Conservation (phyloP, 352 stramenopile genomes). For the Saprolegnia parasitica region DNA sequence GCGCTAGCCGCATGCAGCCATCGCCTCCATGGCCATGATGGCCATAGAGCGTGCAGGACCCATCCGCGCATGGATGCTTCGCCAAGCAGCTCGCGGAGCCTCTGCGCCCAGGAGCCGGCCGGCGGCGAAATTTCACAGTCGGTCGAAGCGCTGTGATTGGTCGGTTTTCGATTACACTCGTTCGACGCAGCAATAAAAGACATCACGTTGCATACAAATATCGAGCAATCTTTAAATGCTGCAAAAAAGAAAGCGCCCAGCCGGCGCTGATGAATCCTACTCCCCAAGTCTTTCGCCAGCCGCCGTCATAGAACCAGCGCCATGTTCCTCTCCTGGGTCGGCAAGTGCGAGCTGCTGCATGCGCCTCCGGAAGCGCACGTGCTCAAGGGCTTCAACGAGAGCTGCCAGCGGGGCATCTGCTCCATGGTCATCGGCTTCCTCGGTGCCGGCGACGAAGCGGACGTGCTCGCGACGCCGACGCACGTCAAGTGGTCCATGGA, state of each 20-base stretch:
- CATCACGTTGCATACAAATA: neutral
- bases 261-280: too few relatives aligned
- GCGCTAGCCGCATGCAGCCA: too few relatives aligned
- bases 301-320: conserved; percentile 6
- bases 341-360: conserved; percentile 82
- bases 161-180: too few relatives aligned
- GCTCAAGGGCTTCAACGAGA: conserved; percentile 85
- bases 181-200: too few relatives aligned
- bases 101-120: too few relatives aligned
- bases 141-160: too few relatives aligned
- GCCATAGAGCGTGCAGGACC: too few relatives aligned
- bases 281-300: neutral
- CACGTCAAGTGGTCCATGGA: conserved; percentile 86
- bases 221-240: neutral
- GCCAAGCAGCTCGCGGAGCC: too few relatives aligned
- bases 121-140: too few relatives aligned
- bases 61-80: too few relatives aligned
- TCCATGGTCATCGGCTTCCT: conserved; percentile 74
- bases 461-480: conserved; percentile 58
- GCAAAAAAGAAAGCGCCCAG: neutral
- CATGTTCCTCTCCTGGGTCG: conserved; percentile 86
- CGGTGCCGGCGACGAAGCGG: conserved; percentile 42
- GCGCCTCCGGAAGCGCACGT: conserved; percentile 63
- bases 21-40: too few relatives aligned
- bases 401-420: conserved; percentile 80